These are phyloP conservation scores for Jacaranda mimosifolia DNA, from an alignment of 257 asterid genomes.

Conservation along the genomic window DNA sequence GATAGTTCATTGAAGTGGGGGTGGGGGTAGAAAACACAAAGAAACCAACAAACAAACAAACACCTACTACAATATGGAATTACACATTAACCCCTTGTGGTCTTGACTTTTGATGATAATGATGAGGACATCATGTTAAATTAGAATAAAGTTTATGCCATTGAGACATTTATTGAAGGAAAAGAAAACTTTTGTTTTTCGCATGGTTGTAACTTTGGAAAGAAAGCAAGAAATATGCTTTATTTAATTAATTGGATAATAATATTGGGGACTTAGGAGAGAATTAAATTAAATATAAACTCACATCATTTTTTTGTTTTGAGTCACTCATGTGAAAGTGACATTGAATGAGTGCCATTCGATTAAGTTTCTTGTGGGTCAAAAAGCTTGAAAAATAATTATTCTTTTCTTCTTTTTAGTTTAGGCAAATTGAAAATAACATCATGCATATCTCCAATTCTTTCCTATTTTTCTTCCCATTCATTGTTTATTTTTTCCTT, in stretches of 20 bases:
- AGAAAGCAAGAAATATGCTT: background rate
- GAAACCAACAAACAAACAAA: background rate
- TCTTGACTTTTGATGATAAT: background rate
- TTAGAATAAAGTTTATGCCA: background rate
- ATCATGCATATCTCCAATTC: background rate
- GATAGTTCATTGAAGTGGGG: too few relatives aligned
- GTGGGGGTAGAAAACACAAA: too few relatives aligned
- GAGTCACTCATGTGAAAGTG: slow-evolving; percentile 2
- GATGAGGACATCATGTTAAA: background rate
- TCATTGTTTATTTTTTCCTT: background rate
- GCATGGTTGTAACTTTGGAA: background rate
- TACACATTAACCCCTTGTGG: background rate
- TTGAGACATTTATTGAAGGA: background rate
- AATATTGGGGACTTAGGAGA: background rate
- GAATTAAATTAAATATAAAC: background rate
- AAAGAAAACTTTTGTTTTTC: background rate
- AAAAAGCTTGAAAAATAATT: background rate
- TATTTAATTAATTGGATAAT: background rate
- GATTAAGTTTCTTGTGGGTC: background rate
- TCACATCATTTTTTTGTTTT: background rate
- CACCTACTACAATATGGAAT: background rate
- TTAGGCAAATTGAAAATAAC: background rate
- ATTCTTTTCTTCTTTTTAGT: background rate
- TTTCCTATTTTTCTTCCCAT: background rate
- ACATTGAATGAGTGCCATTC: background rate